Percentiles rank a stretch among this genome's conserved stretches.
phyloP scores from a whole-genome alignment of 140 eudicot genomes.

The Erigeron philadelphicus region DNA sequence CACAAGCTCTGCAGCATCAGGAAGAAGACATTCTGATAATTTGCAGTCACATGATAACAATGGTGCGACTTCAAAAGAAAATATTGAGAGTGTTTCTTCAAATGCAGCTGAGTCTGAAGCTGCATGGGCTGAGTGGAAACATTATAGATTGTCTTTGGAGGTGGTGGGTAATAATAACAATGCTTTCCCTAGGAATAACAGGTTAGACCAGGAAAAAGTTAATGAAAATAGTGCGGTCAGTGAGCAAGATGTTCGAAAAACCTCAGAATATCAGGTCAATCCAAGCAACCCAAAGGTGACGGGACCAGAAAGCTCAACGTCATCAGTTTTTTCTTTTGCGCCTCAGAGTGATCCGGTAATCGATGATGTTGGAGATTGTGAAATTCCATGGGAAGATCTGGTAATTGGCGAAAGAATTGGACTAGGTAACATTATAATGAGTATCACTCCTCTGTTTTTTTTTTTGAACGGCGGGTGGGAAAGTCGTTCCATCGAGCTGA shows the following conservation, averaged over 20 bases:
- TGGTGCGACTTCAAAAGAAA: constrained; percentile 28
- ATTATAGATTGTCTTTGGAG: constrained; percentile 40
- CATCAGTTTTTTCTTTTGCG: constrained; percentile 32
- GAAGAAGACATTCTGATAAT: constrained; percentile 30
- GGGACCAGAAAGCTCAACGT: constrained; percentile 41
- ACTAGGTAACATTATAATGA: constrained; percentile 51
- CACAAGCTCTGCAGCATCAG: constrained; percentile 40
- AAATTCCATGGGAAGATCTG: constrained; percentile 97
- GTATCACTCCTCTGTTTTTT: no score
- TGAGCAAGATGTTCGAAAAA: constrained; percentile 31
- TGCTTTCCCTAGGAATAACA: constrained; percentile 29
- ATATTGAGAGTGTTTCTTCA: constrained; percentile 29
- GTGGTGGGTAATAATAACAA: constrained; percentile 31
- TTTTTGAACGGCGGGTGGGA: no score
- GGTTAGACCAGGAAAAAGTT: constrained; percentile 30
- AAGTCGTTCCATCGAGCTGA: no score
- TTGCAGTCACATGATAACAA: constrained; percentile 30
- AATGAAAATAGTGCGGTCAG: constrained; percentile 22
- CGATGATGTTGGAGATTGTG: constrained; percentile 97
- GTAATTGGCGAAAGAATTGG: constrained; percentile 96
- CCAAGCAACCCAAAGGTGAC: constrained; percentile 32
- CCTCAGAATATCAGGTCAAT: constrained; percentile 26
- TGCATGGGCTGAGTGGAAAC: constrained; percentile 42
- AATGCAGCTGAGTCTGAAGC: constrained; percentile 30
- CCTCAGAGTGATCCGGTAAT: constrained; percentile 54